Evolutionary conservation across 2,329 filamentous ascomycete species (phyloP).

Genomic region (Colletotrichum graminicola): DNA sequence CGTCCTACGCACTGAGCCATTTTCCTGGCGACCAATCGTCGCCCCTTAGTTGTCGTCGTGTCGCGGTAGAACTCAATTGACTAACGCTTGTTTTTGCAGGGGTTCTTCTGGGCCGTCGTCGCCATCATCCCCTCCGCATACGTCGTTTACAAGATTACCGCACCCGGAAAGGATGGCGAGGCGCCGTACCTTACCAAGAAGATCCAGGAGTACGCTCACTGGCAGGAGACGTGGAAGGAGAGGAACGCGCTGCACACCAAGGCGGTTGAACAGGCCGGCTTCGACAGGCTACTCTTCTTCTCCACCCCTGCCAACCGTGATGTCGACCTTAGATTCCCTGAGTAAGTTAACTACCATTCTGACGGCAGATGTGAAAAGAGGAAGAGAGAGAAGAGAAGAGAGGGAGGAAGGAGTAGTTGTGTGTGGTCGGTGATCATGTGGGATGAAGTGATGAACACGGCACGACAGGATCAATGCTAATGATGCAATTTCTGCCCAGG

Average conservation of each 20-base stretch:
- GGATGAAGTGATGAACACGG: background rate
- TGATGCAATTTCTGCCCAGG: conserved; percentile 50
- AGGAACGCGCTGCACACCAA: conserved; percentile 66
- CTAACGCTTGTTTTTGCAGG: conserved; percentile 26
- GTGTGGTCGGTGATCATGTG: background rate
- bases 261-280: conserved; percentile 67
- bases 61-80: conserved; percentile 1
- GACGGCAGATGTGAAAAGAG: background rate
- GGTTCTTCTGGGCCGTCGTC: conserved; percentile 60
- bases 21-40: background rate
- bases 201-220: conserved; percentile 61
- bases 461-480: conserved; percentile 7
- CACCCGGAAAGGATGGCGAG: conserved; percentile 63
- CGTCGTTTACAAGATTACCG: conserved; percentile 63
- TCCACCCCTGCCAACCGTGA: conserved; percentile 56
- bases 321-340: conserved; percentile 68
- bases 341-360: conserved; percentile 59
- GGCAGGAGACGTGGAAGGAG: conserved; percentile 63
- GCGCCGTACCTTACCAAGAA: conserved; percentile 59
- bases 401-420: background rate
- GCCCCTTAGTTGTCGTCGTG: background rate
- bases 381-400: no score
- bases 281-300: conserved; percentile 68
- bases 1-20: conserved; percentile 46
- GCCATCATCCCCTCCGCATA: conserved; percentile 59